Percentiles rank a stretch among this genome's conserved stretches.
Evolutionary conservation across 1,284 basidiomycete genomes (phyloP).

Genomic region (Sporisorium scitamineum): DNA sequence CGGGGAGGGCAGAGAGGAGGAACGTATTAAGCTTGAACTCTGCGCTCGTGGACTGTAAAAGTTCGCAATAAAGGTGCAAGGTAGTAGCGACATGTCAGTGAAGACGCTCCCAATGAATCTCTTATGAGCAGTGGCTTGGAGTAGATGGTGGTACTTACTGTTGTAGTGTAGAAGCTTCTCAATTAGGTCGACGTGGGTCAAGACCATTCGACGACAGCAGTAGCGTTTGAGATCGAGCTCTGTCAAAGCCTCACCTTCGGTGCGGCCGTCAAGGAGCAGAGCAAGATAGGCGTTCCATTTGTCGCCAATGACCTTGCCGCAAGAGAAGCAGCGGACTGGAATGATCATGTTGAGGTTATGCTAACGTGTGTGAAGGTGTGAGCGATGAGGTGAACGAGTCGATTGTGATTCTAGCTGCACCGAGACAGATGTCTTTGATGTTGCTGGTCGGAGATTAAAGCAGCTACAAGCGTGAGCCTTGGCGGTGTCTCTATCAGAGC

Average conservation of each 20-base stretch:
- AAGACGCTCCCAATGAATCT: not conserved
- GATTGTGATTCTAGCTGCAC: not conserved
- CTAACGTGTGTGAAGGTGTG: not conserved
- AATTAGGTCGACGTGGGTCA: constrained; percentile 96
- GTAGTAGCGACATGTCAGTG: not conserved
- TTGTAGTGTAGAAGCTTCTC: constrained; percentile 96
- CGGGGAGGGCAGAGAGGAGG: not conserved
- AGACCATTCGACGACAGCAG: constrained; percentile 96
- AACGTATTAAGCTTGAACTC: constrained; percentile 23
- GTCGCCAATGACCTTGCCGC: constrained; percentile 69
- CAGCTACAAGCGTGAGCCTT: not conserved
- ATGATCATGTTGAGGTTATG: constrained; percentile 56
- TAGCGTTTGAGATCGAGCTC: constrained; percentile 91
- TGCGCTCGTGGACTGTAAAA: constrained; percentile 41
- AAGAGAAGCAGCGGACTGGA: constrained; percentile 68
- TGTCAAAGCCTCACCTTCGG: constrained; percentile 87
- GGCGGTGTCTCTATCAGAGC: not conserved
- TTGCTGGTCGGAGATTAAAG: not conserved
- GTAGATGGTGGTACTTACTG: constrained; percentile 77
- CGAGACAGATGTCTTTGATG: not conserved
- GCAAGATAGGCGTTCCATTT: constrained; percentile 69
- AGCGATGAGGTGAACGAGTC: not conserved
- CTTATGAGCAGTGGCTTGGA: too few relatives aligned
- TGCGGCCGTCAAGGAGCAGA: constrained; percentile 63
- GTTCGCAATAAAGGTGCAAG: not conserved